Percentiles rank a stretch among this genome's conserved stretches.
Conservation (phyloP, 352 stramenopile genomes). For the Phytopythium chamaehyphon region DNA sequence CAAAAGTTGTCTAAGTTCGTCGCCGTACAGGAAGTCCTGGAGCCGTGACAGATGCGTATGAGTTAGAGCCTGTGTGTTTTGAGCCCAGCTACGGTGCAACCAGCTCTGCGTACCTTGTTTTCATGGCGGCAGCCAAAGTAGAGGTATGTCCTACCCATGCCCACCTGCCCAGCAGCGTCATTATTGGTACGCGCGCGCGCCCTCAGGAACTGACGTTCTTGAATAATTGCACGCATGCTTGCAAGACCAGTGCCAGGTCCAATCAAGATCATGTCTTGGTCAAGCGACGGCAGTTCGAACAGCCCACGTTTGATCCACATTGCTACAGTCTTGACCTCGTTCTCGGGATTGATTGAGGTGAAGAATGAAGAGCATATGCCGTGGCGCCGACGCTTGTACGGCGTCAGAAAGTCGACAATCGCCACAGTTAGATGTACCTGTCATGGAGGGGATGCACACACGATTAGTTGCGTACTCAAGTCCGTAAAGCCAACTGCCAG, state of each 20-base stretch:
- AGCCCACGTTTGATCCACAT: conserved; percentile 88
- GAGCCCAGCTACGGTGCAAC: too few relatives aligned
- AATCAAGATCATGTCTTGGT: conserved; percentile 79
- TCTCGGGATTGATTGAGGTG: conserved; percentile 39
- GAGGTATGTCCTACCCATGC: conserved; percentile 36
- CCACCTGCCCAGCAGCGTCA: neutral
- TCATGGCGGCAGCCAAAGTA: conserved; percentile 90
- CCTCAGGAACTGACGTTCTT: conserved; percentile 69
- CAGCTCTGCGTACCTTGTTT: conserved; percentile 40
- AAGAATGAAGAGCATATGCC: conserved; percentile 88
- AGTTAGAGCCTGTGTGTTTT: neutral
- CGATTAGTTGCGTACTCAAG: neutral
- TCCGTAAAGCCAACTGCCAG: conserved; percentile 5
- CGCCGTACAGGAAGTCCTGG: conserved; percentile 87
- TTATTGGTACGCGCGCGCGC: conserved; percentile 7
- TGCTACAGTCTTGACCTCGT: conserved; percentile 35
- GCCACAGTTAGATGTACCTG: conserved; percentile 82
- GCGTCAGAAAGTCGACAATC: conserved; percentile 89
- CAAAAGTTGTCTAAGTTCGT: conserved; percentile 61
- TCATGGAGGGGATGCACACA: neutral
- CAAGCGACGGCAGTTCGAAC: conserved; percentile 51
- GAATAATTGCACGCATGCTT: conserved; percentile 86
- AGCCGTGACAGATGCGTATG: neutral
- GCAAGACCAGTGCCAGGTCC: conserved; percentile 89
- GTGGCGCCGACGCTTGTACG: conserved; percentile 78